Evolutionary conservation across 2,329 filamentous ascomycete species (phyloP).

Genomic region (Pseudocercospora fijiensis): DNA sequence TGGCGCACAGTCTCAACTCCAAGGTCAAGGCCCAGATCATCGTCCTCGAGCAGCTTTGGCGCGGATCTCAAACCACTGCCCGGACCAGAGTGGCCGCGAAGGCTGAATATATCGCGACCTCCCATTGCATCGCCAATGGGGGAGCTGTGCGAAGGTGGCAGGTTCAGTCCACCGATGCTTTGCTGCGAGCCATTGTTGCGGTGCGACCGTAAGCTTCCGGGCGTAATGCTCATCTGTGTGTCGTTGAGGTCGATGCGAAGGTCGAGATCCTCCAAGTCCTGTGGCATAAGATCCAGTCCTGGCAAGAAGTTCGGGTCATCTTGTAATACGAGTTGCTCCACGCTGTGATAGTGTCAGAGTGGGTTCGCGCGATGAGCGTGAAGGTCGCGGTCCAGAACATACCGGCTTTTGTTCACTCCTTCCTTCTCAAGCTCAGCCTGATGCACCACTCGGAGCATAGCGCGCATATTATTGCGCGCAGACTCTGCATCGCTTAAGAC

Average conservation of each 20-base stretch:
- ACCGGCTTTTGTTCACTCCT: constrained; percentile 69
- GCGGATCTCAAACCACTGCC: constrained; percentile 23
- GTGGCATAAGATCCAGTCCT: constrained; percentile 60
- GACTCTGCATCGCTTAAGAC: constrained; percentile 77
- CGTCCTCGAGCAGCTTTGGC: constrained; percentile 28
- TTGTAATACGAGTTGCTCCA: constrained; percentile 70
- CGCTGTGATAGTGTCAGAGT: constrained; percentile 50
- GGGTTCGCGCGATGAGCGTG: background rate
- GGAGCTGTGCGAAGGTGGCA: constrained; percentile 43
- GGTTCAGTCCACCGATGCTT: constrained; percentile 45
- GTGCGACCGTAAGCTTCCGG: constrained; percentile 33
- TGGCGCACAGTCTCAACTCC: constrained; percentile 21
- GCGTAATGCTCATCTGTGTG: constrained; percentile 40
- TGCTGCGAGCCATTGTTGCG: constrained; percentile 27
- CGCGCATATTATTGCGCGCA: constrained; percentile 69
- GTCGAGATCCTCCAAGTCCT: constrained; percentile 52
- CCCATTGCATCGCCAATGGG: constrained; percentile 44
- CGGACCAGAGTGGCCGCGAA: constrained; percentile 46
- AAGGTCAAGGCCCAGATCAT: constrained; percentile 43
- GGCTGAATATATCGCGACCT: constrained; percentile 41
- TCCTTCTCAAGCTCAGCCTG: constrained; percentile 65
- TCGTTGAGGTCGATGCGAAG: constrained; percentile 51
- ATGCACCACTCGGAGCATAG: constrained; percentile 60
- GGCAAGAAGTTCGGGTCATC: constrained; percentile 83
- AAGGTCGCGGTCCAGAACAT: constrained; percentile 31